Conservation (phyloP, 768 basidiomycete species). For the Hericium coralloides region DNA sequence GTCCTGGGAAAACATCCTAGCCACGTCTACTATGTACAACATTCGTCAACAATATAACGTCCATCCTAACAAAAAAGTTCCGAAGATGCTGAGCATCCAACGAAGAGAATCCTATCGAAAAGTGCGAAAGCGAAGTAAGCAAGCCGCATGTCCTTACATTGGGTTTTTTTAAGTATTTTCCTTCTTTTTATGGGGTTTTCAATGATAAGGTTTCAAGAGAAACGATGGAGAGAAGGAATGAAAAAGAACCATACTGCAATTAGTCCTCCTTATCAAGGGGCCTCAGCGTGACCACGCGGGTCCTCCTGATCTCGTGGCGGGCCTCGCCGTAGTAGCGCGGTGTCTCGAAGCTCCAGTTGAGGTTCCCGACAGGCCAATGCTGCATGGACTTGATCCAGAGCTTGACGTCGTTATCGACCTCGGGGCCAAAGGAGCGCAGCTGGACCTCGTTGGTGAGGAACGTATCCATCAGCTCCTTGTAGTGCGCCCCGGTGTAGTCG, state of each 20-base stretch:
- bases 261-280: neutral
- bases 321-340: slow-evolving; percentile 57
- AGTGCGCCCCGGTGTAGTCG: slow-evolving; percentile 48
- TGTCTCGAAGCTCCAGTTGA: slow-evolving; percentile 63
- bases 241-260: neutral
- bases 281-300: slow-evolving; percentile 8
- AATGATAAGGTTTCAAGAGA: neutral
- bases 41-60: too few relatives aligned
- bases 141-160: neutral
- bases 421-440: slow-evolving; percentile 40
- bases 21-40: too few relatives aligned
- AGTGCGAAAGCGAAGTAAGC: too few relatives aligned
- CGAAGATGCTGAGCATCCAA: too few relatives aligned
- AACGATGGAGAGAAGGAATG: neutral
- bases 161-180: neutral
- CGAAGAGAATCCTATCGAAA: too few relatives aligned
- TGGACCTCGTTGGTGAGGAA: slow-evolving; percentile 37
- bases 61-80: too few relatives aligned
- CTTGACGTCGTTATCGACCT: slow-evolving; percentile 41
- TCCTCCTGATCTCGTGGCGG: slow-evolving; percentile 36
- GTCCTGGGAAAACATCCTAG: too few relatives aligned
- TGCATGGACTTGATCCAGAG: slow-evolving; percentile 47
- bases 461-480: slow-evolving; percentile 37
- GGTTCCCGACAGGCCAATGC: slow-evolving; percentile 54
- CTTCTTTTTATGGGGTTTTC: neutral